Percentiles rank a stretch among this genome's conserved stretches.
These are phyloP conservation scores for Laguncularia racemosa DNA, from an alignment of 345 rosid species.

Conservation along the genomic window DNA sequence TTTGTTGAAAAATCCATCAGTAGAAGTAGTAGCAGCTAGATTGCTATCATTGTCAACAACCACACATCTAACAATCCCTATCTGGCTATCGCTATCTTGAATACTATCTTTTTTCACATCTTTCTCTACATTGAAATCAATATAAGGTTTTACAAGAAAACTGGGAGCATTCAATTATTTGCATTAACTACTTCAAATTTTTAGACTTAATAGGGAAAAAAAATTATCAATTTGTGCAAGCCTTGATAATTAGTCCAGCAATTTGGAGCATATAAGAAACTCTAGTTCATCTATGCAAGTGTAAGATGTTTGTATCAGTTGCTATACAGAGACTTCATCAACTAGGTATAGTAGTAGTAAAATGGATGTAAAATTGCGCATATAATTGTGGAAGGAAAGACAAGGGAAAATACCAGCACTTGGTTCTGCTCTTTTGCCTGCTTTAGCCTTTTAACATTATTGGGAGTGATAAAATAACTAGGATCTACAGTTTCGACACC, in stretches of 20 bases:
- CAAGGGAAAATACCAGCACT: conserved; percentile 11
- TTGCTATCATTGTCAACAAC: conserved; percentile 76
- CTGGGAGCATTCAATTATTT: not conserved
- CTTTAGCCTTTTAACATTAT: conserved; percentile 66
- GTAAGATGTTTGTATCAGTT: no score
- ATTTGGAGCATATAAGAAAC: no score
- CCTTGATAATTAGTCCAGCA: no score
- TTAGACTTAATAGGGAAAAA: no score
- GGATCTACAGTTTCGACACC: conserved; percentile 68
- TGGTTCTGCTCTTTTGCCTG: conserved; percentile 71
- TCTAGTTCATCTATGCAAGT: no score
- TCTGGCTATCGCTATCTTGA: conserved; percentile 44
- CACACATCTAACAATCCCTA: conserved; percentile 92
- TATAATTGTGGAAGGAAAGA: not conserved
- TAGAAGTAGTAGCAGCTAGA: conserved; percentile 88
- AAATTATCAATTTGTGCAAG: not conserved
- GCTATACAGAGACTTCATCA: not conserved
- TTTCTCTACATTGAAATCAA: conserved; percentile 46
- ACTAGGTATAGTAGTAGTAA: not conserved
- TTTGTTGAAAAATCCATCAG: conserved; percentile 88
- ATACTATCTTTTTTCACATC: conserved; percentile 10
- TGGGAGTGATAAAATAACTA: conserved; percentile 64
- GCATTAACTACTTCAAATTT: no score
- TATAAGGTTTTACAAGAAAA: conserved; percentile 22
- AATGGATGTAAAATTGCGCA: not conserved